These are phyloP conservation scores for Trypanosoma cruzi DNA, from an alignment of 208 protist species.

Conservation along the genomic window DNA sequence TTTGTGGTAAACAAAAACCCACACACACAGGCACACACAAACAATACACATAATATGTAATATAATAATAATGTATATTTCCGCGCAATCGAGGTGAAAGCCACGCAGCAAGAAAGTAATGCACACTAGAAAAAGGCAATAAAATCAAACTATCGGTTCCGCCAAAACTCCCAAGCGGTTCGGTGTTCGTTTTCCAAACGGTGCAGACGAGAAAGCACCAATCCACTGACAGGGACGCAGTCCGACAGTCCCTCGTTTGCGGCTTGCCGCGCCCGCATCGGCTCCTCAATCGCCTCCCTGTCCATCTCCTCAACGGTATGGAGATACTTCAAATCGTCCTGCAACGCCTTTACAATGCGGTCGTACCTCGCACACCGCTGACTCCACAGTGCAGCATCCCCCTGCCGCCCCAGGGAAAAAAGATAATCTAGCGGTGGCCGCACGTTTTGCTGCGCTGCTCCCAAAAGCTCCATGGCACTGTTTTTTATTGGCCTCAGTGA, in stretches of 20 bases:
- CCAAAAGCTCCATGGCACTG: conserved; percentile 42
- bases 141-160: conserved; percentile 9
- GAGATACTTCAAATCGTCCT: conserved; percentile 61
- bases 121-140: conserved; percentile 7
- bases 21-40: no score
- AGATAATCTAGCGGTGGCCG: conserved; percentile 26
- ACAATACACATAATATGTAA: no score
- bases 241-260: conserved; percentile 39
- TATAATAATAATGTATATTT: no score
- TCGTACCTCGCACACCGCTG: conserved; percentile 14
- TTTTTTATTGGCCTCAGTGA: conserved; percentile 50
- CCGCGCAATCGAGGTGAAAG: background rate
- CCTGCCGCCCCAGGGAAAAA: background rate
- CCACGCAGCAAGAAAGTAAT: background rate
- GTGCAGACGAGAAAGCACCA: conserved; percentile 70
- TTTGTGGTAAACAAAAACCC: no score
- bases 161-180: conserved; percentile 79
- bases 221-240: conserved; percentile 76
- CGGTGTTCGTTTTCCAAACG: conserved; percentile 83
- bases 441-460: conserved; percentile 44
- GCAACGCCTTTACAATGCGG: conserved; percentile 34
- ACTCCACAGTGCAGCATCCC: background rate
- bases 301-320: conserved; percentile 57
- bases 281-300: conserved; percentile 23
- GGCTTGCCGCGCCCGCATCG: background rate